Conservation (phyloP, 2,329 filamentous ascomycete species). For the Cladosporium sp. region DNA sequence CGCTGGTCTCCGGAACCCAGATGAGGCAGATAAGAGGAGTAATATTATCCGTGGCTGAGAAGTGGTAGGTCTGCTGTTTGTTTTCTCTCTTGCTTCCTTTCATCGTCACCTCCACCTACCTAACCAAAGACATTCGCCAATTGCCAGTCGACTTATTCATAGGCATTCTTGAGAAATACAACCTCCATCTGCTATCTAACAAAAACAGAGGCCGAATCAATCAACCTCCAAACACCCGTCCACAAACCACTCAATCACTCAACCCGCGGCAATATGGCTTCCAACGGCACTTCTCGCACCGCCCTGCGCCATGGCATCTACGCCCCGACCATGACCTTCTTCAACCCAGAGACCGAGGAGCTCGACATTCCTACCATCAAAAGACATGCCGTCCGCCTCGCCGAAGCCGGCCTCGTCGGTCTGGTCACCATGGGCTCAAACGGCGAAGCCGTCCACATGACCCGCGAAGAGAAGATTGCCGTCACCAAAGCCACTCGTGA, state of each 20-base stretch:
- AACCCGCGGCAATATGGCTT: slow-evolving; percentile 25
- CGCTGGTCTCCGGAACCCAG: neutral
- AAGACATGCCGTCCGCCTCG: slow-evolving; percentile 73
- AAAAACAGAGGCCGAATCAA: too few species aligned
- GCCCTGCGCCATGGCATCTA: slow-evolving; percentile 78
- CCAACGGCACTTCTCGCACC: slow-evolving; percentile 32
- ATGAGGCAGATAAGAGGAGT: slow-evolving; percentile 5
- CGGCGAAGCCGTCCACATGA: slow-evolving; percentile 82
- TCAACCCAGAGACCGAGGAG: slow-evolving; percentile 76
- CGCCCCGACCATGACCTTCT: slow-evolving; percentile 87
- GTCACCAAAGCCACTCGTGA: slow-evolving; percentile 75
- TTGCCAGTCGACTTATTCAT: too few species aligned
- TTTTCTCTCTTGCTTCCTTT: neutral
- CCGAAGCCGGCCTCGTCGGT: slow-evolving; percentile 70
- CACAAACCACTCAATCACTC: too few species aligned
- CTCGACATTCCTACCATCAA: slow-evolving; percentile 76
- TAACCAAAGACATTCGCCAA: too few species aligned
- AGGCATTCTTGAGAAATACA: too few species aligned
- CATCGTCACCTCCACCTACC: neutral
- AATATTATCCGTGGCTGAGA: slow-evolving; percentile 5
- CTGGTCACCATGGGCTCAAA: slow-evolving; percentile 87
- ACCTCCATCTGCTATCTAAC: too few species aligned
- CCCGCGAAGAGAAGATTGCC: slow-evolving; percentile 67
- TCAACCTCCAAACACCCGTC: too few species aligned
- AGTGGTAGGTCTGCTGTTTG: neutral